These are phyloP conservation scores for Bipolaris sorokiniana DNA, from an alignment of 2,329 filamentous ascomycete genomes.

Conservation along the genomic window DNA sequence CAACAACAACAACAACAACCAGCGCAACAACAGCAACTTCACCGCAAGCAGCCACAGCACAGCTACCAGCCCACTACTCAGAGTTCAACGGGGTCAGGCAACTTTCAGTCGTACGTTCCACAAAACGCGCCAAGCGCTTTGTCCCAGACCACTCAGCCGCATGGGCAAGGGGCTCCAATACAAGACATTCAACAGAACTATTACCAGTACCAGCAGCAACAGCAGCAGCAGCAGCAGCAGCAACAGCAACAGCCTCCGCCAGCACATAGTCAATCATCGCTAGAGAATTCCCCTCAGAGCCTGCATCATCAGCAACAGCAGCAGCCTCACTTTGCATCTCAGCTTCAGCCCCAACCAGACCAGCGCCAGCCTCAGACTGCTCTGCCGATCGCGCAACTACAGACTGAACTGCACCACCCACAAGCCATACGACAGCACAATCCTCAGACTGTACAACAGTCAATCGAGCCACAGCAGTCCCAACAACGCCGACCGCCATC, in stretches of 20 bases:
- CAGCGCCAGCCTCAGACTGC: conserved; percentile 37
- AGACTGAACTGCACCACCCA: conserved; percentile 42
- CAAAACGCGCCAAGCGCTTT: conserved; percentile 41
- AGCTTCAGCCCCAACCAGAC: conserved; percentile 29
- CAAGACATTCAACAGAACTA: conserved; percentile 37
- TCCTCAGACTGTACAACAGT: conserved; percentile 40
- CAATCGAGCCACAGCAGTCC: conserved; percentile 36
- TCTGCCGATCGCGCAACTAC: conserved; percentile 40
- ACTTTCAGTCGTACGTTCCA: conserved; percentile 45
- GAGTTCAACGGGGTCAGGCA: conserved; percentile 29
- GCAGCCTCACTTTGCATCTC: conserved; percentile 26
- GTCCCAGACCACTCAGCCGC: conserved; percentile 38
- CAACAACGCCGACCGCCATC: conserved; percentile 45
- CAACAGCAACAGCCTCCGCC: conserved; percentile 33
- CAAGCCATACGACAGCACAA: conserved; percentile 40
- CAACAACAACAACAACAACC: neutral
- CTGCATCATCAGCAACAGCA: conserved; percentile 38
- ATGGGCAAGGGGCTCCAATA: conserved; percentile 33
- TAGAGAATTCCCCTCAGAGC: conserved; percentile 35
- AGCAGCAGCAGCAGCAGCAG: conserved; percentile 30
- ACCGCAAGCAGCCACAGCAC: conserved; percentile 36
- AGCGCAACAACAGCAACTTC: conserved; percentile 35
- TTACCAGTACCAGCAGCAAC: conserved; percentile 20
- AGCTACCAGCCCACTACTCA: conserved; percentile 38
- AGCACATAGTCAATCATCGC: conserved; percentile 33